Percentiles rank a stretch among this genome's conserved stretches.
Conservation (phyloP, 2,329 filamentous ascomycete genomes). For the Aspergillus sp. region DNA sequence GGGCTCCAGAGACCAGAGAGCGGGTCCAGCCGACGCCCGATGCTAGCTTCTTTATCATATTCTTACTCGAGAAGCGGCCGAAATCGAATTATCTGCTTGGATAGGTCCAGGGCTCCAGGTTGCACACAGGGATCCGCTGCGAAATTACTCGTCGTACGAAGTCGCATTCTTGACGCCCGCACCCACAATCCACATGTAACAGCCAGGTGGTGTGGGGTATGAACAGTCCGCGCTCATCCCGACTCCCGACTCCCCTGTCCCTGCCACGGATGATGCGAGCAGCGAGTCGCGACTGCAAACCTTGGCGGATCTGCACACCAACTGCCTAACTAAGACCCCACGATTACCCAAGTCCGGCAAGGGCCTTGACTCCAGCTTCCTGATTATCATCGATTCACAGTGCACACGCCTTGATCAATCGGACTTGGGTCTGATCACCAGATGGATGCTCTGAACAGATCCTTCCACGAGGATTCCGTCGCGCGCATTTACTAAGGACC, state of each 20-base stretch:
- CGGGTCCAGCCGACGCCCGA: slow-evolving; percentile 2
- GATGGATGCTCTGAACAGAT: background rate
- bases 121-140: background rate
- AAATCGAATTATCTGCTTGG: background rate
- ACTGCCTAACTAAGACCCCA: slow-evolving; percentile 16
- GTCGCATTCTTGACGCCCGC: background rate
- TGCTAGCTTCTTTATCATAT: background rate
- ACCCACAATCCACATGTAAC: background rate
- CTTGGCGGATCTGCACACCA: background rate
- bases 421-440: background rate
- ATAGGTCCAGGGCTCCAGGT: background rate
- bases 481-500: background rate
- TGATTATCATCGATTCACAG: background rate
- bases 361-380: background rate
- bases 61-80: background rate
- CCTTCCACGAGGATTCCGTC: background rate
- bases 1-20: background rate
- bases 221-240: background rate
- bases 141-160: background rate
- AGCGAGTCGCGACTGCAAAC: too few species aligned
- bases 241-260: background rate
- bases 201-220: background rate
- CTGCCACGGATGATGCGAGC: background rate
- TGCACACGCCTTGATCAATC: background rate
- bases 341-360: slow-evolving; percentile 17